These are phyloP conservation scores for Cryptococcus maquisensis DNA, from an alignment of 1,284 basidiomycete species.

Conservation along the genomic window DNA sequence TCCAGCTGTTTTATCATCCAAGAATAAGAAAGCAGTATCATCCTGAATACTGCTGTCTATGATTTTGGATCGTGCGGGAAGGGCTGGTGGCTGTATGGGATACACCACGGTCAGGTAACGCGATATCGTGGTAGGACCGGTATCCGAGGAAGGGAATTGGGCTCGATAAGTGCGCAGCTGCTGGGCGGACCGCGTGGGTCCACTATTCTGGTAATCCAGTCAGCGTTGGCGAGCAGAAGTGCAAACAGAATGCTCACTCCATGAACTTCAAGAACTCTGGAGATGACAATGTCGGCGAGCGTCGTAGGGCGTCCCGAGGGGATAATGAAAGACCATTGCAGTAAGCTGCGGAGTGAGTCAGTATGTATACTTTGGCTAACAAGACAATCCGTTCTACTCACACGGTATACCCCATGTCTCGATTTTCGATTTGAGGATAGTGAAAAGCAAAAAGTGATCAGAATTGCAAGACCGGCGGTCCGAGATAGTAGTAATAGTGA, in stretches of 20 bases:
- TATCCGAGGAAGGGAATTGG: constrained; percentile 13
- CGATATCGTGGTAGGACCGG: constrained; percentile 3
- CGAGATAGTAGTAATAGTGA: no score
- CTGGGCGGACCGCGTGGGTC: constrained; percentile 28
- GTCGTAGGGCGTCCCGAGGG: constrained; percentile 22
- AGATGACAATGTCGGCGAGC: constrained; percentile 34
- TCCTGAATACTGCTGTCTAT: constrained; percentile 11
- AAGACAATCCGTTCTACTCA: constrained; percentile 8
- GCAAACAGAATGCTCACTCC: constrained; percentile 19
- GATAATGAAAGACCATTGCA: constrained; percentile 37
- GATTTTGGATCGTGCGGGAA: neutral
- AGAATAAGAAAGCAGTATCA: constrained; percentile 35
- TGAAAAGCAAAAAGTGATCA: no score
- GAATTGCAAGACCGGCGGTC: no score
- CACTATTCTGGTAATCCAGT: constrained; percentile 7
- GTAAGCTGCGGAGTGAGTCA: constrained; percentile 26
- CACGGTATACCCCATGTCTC: constrained; percentile 34
- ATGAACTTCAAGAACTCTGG: constrained; percentile 39
- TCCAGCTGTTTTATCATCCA: constrained; percentile 29
- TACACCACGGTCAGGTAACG: constrained; percentile 31
- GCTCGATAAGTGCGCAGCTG: constrained; percentile 40
- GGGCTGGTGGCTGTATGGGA: constrained; percentile 3
- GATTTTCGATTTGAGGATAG: no score
- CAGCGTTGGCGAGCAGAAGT: neutral
- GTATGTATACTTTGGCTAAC: neutral